Evolutionary conservation across 164 flowering plant genomes (phyloP), one percentile per base, ranked within the genome.

Genomic region (Macadamia integrifolia): DNA sequence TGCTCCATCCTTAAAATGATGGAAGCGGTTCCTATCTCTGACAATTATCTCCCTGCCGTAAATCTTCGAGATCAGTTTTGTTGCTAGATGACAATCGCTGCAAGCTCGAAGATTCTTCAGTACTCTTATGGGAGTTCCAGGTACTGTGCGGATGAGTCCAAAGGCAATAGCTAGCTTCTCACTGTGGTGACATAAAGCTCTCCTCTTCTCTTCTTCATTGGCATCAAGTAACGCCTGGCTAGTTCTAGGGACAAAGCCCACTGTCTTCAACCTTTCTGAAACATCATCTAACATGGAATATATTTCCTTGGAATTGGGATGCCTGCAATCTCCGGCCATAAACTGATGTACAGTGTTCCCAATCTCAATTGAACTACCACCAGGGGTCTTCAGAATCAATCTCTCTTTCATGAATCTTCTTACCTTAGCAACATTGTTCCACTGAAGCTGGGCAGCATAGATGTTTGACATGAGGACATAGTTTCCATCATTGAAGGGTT

Each of bases 351-450:
- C 64, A 17, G 35, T 48, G 58, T 69, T 72, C 48, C 75, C 59
- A 13, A 72, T 72, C 66, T 72, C 78, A 55, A 78, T 78, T 1
- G 69, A 69, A 72, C 81, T 78, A 42, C 78, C 69, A 56, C 81
- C 78, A 0, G 78, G 81, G 6, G 64, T 67, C 62, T 72, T 75
- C 49, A 61, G 17, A n/a, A 78, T 67, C 28, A 76, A 69, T 46
- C 70, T 69, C 9, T 67, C 76, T 69, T 69, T 72, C 78, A 78
- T 78, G 55, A 69, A 52, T 62, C 65, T 72, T 64, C 81, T 75
- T 49, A 78, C 60, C 30, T 57, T 69, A 6, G 71, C 76, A 43
- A 58, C 81, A 31, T 72, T 46, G 11, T 59, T 67, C 78, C 81
- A 78, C 31, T 10, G 68, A 1, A 75, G 65, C 30, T 65, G 64